phyloP scores from a whole-genome alignment of 768 basidiomycete species.

The Mycena galopus region DNA sequence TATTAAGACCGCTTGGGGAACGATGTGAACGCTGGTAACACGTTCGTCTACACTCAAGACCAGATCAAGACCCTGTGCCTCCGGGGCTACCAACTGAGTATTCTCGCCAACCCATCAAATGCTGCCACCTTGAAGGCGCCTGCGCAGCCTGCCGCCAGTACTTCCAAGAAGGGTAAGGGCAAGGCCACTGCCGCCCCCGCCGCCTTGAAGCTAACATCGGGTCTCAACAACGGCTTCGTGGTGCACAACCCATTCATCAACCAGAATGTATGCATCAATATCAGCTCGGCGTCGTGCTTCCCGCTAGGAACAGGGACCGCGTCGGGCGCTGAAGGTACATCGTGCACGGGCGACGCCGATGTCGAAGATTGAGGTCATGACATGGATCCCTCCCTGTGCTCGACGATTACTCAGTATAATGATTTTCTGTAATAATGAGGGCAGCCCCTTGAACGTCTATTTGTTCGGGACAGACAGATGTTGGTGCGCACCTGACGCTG shows the following conservation, averaged over 20 bases:
- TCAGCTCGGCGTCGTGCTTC: conserved; percentile 18
- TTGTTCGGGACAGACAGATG: no score
- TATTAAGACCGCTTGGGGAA: conserved; percentile 25
- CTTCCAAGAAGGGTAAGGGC: conserved; percentile 2
- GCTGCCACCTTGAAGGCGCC: neutral
- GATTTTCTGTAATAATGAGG: neutral
- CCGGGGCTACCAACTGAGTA: conserved; percentile 17
- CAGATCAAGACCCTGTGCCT: conserved; percentile 6
- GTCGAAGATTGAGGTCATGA: conserved; percentile 6
- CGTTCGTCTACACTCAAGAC: conserved; percentile 10
- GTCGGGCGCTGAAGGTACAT: neutral
- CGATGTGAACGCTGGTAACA: neutral
- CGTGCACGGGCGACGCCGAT: conserved; percentile 7
- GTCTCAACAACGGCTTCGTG: conserved; percentile 10
- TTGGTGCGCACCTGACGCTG: no score
- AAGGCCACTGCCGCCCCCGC: neutral
- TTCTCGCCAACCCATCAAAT: conserved; percentile 7
- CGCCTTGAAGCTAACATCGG: conserved; percentile 7
- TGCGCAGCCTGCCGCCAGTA: neutral
- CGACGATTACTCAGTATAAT: conserved; percentile 1
- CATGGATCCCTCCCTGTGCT: neutral
- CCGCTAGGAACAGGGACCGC: conserved; percentile 11
- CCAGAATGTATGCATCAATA: conserved; percentile 12
- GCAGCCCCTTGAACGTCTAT: neutral
- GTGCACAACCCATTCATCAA: conserved; percentile 18